phyloP scores from a whole-genome alignment of 2,329 filamentous ascomycete species.

The Colletotrichum magnum region DNA sequence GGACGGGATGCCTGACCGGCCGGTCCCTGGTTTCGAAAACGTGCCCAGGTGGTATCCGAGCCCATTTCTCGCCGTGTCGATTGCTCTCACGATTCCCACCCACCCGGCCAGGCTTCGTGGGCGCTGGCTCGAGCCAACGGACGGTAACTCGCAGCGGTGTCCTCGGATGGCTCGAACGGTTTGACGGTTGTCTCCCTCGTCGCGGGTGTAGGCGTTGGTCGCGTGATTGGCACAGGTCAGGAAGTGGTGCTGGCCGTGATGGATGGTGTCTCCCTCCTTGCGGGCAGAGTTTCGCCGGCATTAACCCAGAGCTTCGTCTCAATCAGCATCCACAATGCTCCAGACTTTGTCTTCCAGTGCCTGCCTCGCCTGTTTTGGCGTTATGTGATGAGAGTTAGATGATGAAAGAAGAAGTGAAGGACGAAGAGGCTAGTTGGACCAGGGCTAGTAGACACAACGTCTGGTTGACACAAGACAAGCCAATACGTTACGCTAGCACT shows the following conservation, averaged over 20 bases:
- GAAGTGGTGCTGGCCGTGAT: conserved; percentile 19
- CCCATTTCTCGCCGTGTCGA: conserved; percentile 10
- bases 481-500: background rate
- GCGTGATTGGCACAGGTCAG: conserved; percentile 34
- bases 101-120: background rate
- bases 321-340: conserved; percentile 33
- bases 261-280: conserved; percentile 24
- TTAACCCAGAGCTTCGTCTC: conserved; percentile 38
- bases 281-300: conserved; percentile 33
- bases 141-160: conserved; percentile 15
- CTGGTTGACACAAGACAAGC: background rate
- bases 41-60: conserved; percentile 38
- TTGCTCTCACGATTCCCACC: no score
- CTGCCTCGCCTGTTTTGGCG: background rate
- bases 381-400: background rate
- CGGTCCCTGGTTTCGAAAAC: conserved; percentile 41
- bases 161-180: conserved; percentile 17
- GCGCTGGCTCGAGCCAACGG: conserved; percentile 15
- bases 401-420: background rate
- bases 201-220: conserved; percentile 1
- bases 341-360: background rate
- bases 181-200: conserved; percentile 5
- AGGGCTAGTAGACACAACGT: no score
- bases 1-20: conserved; percentile 38
- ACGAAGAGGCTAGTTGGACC: background rate